Evolutionary conservation across 1,284 basidiomycete genomes (phyloP), one percentile per base, ranked within the genome.

Genomic region (Pseudomicrostroma phylloplanum): DNA sequence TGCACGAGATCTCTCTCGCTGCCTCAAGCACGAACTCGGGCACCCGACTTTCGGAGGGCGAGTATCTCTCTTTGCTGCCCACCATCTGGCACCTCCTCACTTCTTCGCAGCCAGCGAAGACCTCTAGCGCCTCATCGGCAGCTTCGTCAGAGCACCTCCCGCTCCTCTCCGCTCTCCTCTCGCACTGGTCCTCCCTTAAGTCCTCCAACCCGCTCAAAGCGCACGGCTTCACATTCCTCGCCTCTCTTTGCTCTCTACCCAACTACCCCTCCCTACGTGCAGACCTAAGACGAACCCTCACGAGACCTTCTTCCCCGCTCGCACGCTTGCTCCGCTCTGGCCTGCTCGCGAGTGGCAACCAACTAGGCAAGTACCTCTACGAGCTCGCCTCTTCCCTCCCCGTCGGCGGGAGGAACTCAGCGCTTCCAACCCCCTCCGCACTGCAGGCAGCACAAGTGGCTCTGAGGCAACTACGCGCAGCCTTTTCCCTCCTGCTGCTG

Each of bases 61-160:
- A 54, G 26, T 54, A 54, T 19, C 13, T 54, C 13, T 19, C 51
- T 15, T 25, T 54, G 25, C 51, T 54, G 26, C 51, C 51, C 13
- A 54, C 51, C 17, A 25, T 54, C n/a, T 54, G 51, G 51, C 21
- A 54, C 23, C 51, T 54, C 25, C 21, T 54, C 51, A 48, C 17
- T 21, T 54, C 25, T 7, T 54, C 51, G 4, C 17, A 17, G 43
- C 43, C 21, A 6, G 43, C 43, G 43, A 4, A 3, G 43, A 48
- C 21, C 43, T 54, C n/a, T 8, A 25, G 21, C 21, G 26, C 26
- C 6, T 54, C 25, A 2, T 54, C 51, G 3, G 43, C 43, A 3
- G 30, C 30, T 4, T 36, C 30, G 4, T 36, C 17, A 17, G 15
- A 48, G 43, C 43, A 21, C 15, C 43, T 17, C 15, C 21, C 43